Percentiles rank a stretch among this genome's conserved stretches.
These are phyloP conservation scores for Chrysosphaeria jannelii DNA, from an alignment of 2,329 filamentous ascomycete species.

Conservation along the genomic window DNA sequence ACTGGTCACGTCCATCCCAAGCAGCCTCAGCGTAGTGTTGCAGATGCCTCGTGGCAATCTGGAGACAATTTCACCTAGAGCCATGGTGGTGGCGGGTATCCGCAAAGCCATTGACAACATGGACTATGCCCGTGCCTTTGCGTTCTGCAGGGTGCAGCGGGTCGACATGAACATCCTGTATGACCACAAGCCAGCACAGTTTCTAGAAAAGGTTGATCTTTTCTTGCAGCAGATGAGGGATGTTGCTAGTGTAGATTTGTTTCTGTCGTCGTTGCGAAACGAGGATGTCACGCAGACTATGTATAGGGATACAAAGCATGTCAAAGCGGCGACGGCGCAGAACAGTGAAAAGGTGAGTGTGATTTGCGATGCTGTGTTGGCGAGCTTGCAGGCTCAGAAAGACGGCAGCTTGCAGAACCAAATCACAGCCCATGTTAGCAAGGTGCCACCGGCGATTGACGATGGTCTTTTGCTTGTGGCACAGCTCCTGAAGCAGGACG, in stretches of 20 bases:
- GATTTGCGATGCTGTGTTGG: slow-evolving; percentile 63
- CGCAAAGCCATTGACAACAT: slow-evolving; percentile 49
- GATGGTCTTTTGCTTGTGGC: slow-evolving; percentile 58
- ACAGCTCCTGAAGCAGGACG: slow-evolving; percentile 34
- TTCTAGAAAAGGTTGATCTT: slow-evolving; percentile 40
- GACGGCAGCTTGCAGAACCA: slow-evolving; percentile 55
- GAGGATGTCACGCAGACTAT: slow-evolving; percentile 85
- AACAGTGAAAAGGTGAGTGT: slow-evolving; percentile 42
- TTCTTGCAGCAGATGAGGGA: slow-evolving; percentile 70
- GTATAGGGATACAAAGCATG: slow-evolving; percentile 45
- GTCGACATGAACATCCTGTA: slow-evolving; percentile 97
- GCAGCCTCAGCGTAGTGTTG: slow-evolving; percentile 55
- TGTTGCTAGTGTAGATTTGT: slow-evolving; percentile 60
- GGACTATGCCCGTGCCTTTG: slow-evolving; percentile 60
- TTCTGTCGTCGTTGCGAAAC: slow-evolving; percentile 60
- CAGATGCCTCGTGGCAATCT: slow-evolving; percentile 93
- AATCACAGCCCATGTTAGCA: slow-evolving; percentile 85
- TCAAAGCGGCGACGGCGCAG: not conserved
- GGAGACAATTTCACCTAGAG: slow-evolving; percentile 79
- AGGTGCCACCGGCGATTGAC: slow-evolving; percentile 65
- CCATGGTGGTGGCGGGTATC: slow-evolving; percentile 76
- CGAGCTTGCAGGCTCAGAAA: slow-evolving; percentile 29
- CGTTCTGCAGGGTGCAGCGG: slow-evolving; percentile 67
- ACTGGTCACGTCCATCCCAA: slow-evolving; percentile 69
- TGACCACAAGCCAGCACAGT: slow-evolving; percentile 69